phyloP scores from a whole-genome alignment of 1,284 basidiomycete genomes.

The Pascua sp. region DNA sequence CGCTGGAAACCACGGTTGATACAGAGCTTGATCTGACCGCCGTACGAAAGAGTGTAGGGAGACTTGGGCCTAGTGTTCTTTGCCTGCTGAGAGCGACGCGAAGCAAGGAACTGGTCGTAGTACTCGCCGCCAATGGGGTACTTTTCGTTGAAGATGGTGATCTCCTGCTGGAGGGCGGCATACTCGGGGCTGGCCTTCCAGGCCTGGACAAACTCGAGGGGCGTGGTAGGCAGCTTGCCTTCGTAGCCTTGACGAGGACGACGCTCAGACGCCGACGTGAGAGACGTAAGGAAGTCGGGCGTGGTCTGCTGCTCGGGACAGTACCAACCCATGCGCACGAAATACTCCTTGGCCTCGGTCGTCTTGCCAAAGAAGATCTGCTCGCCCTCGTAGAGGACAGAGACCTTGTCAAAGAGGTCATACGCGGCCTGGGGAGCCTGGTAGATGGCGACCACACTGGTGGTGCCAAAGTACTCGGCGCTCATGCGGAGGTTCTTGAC shows the following conservation, averaged over 20 bases:
- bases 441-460: conserved; percentile 51
- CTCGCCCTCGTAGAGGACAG: conserved; percentile 73
- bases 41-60: conserved; percentile 51
- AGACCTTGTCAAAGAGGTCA: conserved; percentile 65
- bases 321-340: conserved; percentile 71
- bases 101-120: conserved; percentile 48
- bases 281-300: conserved; percentile 59
- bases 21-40: conserved; percentile 49
- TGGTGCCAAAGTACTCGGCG: conserved; percentile 50
- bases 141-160: conserved; percentile 43
- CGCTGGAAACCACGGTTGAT: conserved; percentile 49
- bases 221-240: conserved; percentile 57
- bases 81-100: conserved; percentile 49
- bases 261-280: conserved; percentile 64
- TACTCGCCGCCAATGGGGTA: conserved; percentile 47
- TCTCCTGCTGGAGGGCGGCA: conserved; percentile 41
- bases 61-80: conserved; percentile 46
- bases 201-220: conserved; percentile 57
- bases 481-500: conserved; percentile 55
- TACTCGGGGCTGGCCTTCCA: conserved; percentile 48
- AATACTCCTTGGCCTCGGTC: conserved; percentile 69
- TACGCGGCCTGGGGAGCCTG: conserved; percentile 54
- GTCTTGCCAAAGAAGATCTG: conserved; percentile 78
- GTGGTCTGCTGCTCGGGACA: conserved; percentile 49
- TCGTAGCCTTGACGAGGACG: conserved; percentile 55